These are phyloP conservation scores for Mucor velutinosus DNA, from an alignment of 371 early-diverging fungal genomes.

Conservation along the genomic window DNA sequence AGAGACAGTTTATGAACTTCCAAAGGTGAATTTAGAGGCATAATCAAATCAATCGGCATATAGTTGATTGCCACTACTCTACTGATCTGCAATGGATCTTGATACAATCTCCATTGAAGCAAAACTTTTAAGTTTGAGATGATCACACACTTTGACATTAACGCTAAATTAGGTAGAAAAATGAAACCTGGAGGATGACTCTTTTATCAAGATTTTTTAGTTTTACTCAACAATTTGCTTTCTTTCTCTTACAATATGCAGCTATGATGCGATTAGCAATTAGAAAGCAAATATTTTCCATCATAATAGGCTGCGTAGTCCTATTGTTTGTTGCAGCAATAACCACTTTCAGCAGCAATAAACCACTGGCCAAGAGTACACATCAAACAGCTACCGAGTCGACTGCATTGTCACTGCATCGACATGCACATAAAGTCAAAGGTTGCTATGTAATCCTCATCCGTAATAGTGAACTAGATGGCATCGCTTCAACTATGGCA, in stretches of 20 bases:
- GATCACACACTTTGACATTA: neutral
- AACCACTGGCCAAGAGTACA: too few species aligned
- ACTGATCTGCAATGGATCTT: too few species aligned
- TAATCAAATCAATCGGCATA: too few species aligned
- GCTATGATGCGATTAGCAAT: neutral
- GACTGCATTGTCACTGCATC: neutral
- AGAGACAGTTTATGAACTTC: too few species aligned
- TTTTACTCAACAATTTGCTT: neutral
- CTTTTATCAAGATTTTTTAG: neutral
- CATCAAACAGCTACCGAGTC: neutral
- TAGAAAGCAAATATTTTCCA: neutral
- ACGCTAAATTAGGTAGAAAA: neutral
- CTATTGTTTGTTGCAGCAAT: neutral
- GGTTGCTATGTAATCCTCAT: slow-evolving; percentile 64
- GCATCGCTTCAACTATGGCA: slow-evolving; percentile 66
- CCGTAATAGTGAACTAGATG: slow-evolving; percentile 78
- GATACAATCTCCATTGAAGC: too few species aligned
- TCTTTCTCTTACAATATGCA: neutral
- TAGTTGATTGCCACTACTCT: too few species aligned
- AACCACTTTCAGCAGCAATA: neutral
- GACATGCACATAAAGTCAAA: slow-evolving; percentile 20
- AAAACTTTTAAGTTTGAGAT: neutral
- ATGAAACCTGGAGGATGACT: neutral
- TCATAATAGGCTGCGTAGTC: neutral
- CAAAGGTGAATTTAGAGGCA: too few species aligned